Evolutionary conservation across 345 rosid species (phyloP).

Genomic region (Isatis tinctoria): DNA sequence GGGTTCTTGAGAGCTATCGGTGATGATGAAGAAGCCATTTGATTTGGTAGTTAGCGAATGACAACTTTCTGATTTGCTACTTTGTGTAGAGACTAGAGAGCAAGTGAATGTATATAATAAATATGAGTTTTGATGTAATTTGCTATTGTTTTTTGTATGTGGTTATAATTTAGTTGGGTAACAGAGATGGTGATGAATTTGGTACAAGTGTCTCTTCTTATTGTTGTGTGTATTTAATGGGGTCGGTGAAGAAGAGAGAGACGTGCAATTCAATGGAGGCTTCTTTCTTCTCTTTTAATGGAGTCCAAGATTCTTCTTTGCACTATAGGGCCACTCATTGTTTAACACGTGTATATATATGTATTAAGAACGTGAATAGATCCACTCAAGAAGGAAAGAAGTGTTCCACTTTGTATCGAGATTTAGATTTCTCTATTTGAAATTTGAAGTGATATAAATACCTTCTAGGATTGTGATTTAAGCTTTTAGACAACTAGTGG

Average conservation of each 20-base stretch:
- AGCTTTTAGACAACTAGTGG: background rate
- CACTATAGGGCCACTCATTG: background rate
- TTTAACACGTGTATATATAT: conserved; percentile 11
- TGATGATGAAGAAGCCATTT: conserved; percentile 38
- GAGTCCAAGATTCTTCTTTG: background rate
- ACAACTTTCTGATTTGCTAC: background rate
- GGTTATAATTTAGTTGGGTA: conserved; percentile 9
- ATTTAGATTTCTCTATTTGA: background rate
- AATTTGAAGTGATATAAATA: background rate
- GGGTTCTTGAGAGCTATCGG: conserved; percentile 12
- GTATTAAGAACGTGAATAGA: background rate
- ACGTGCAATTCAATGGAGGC: conserved; percentile 14
- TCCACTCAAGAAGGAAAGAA: conserved; percentile 8
- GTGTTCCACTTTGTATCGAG: background rate
- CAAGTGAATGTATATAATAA: background rate
- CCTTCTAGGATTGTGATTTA: background rate
- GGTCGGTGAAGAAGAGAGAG: conserved; percentile 22
- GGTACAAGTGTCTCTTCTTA: conserved; percentile 2
- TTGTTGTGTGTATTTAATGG: conserved; percentile 25
- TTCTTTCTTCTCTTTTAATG: conserved; percentile 24
- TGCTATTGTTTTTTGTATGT: background rate
- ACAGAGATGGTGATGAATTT: conserved; percentile 4
- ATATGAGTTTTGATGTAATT: background rate
- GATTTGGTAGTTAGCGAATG: background rate
- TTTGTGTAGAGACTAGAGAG: background rate